phyloP scores from a whole-genome alignment of 1,139 yeast species.

The Saccharomyces pastorianus region DNA sequence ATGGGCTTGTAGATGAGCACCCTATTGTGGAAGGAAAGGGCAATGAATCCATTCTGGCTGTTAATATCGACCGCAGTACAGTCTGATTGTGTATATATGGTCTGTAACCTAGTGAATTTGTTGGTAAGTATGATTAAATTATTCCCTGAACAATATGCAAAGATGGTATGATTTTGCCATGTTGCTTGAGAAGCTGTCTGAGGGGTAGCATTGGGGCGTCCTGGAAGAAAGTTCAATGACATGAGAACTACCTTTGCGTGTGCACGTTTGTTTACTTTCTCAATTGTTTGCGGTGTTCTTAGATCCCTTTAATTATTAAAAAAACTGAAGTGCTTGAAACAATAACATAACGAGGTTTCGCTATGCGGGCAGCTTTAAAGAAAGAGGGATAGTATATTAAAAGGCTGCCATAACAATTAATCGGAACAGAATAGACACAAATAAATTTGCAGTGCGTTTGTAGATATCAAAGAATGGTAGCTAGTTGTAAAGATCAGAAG shows the following conservation, averaged over 20 bases:
- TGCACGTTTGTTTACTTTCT: not conserved
- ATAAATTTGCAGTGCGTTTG: not conserved
- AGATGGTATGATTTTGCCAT: constrained; percentile 62
- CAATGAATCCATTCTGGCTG: constrained; percentile 44
- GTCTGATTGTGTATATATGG: constrained; percentile 62
- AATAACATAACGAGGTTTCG: not conserved
- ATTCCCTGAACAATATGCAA: constrained; percentile 83
- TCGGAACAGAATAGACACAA: not conserved
- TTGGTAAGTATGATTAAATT: constrained; percentile 61
- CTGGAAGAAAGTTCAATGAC: constrained; percentile 72
- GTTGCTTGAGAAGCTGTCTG: constrained; percentile 52
- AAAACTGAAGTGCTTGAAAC: not conserved
- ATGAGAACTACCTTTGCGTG: constrained; percentile 28
- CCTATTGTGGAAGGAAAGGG: constrained; percentile 33
- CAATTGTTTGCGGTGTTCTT: not conserved
- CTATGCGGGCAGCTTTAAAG: not conserved
- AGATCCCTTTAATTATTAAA: not conserved
- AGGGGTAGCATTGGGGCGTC: constrained; percentile 60
- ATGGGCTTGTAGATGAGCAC: constrained; percentile 35
- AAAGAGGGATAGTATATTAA: not conserved
- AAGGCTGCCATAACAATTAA: not conserved
- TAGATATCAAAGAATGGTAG: constrained; percentile 23
- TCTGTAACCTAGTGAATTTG: constrained; percentile 53
- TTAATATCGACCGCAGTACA: constrained; percentile 64
- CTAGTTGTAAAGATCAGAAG: constrained; percentile 86